phyloP scores from a whole-genome alignment of 768 basidiomycete species.

The Boletellus ananiceps region DNA sequence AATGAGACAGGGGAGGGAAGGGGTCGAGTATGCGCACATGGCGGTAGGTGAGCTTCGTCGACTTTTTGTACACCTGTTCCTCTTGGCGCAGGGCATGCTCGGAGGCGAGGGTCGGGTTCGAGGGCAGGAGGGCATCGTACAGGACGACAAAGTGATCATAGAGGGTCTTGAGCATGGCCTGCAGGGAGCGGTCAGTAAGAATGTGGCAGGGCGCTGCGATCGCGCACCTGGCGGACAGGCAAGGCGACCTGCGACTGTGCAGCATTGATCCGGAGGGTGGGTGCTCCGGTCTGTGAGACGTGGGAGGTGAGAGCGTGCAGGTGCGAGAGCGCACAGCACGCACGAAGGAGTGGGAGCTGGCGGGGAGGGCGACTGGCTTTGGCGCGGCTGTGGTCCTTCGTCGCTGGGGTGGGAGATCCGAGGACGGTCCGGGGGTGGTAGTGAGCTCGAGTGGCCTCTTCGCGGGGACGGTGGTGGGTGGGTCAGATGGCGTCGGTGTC shows the following conservation, averaged over 20 bases:
- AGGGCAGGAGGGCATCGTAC: slow-evolving; percentile 52
- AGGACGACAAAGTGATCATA: slow-evolving; percentile 69
- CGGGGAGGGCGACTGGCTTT: slow-evolving; percentile 41
- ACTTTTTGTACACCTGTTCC: slow-evolving; percentile 68
- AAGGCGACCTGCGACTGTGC: slow-evolving; percentile 69
- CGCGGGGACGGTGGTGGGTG: slow-evolving; percentile 34
- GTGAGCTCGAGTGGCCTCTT: slow-evolving; percentile 43
- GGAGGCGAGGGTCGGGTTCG: slow-evolving; percentile 58
- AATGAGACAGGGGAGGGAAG: slow-evolving; percentile 9
- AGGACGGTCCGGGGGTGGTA: slow-evolving; percentile 44
- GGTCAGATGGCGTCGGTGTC: neutral
- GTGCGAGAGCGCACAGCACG: neutral
- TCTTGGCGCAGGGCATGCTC: slow-evolving; percentile 84
- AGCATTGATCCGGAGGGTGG: slow-evolving; percentile 60
- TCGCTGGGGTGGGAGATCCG: slow-evolving; percentile 41
- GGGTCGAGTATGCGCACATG: slow-evolving; percentile 47
- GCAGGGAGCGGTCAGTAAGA: slow-evolving; percentile 1
- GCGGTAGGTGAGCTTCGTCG: slow-evolving; percentile 77
- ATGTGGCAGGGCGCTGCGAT: neutral
- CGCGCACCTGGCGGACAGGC: slow-evolving; percentile 65
- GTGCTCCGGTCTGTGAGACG: slow-evolving; percentile 48
- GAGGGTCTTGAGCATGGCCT: slow-evolving; percentile 73
- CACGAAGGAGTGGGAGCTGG: slow-evolving; percentile 33
- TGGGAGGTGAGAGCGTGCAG: neutral
- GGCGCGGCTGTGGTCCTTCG: slow-evolving; percentile 46